phyloP scores from a whole-genome alignment of 2,329 filamentous ascomycete genomes.

The Fusarium equiseti region DNA sequence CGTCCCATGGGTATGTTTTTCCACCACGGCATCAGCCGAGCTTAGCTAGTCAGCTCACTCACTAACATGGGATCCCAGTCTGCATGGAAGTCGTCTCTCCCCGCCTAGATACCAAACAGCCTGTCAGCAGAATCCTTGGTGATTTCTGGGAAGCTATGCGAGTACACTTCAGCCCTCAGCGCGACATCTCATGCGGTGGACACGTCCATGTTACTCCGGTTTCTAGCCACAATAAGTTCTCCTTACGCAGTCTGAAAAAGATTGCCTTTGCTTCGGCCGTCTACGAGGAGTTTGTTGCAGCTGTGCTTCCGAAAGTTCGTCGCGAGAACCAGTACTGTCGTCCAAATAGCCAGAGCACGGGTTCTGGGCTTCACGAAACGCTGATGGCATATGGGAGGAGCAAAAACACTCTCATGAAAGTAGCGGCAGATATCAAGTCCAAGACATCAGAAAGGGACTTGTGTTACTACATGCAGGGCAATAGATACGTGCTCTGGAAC shows the following conservation, averaged over 20 bases:
- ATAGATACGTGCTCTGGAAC: slow-evolving; percentile 57
- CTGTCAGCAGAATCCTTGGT: slow-evolving; percentile 50
- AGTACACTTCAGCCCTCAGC: slow-evolving; percentile 55
- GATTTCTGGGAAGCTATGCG: slow-evolving; percentile 59
- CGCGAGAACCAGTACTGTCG: slow-evolving; percentile 54
- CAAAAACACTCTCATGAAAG: slow-evolving; percentile 42
- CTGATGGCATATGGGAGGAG: slow-evolving; percentile 48
- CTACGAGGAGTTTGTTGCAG: slow-evolving; percentile 53
- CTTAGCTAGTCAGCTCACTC: slow-evolving; percentile 2
- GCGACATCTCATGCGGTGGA: slow-evolving; percentile 53
- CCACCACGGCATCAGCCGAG: background rate
- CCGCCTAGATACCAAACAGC: slow-evolving; percentile 52
- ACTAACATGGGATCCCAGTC: slow-evolving; percentile 45
- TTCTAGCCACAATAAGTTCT: slow-evolving; percentile 52
- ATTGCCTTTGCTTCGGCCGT: slow-evolving; percentile 54
- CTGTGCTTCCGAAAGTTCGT: slow-evolving; percentile 50
- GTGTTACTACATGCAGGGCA: slow-evolving; percentile 55
- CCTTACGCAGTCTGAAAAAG: slow-evolving; percentile 51
- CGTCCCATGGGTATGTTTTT: slow-evolving; percentile 51
- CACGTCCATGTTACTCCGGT: slow-evolving; percentile 57
- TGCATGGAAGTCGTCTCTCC: slow-evolving; percentile 59
- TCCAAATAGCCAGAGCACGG: slow-evolving; percentile 50
- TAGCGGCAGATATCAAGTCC: slow-evolving; percentile 49
- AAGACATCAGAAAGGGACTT: slow-evolving; percentile 48
- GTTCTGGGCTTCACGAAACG: slow-evolving; percentile 48